Evolutionary conservation across 73 alveolate genomes (phyloP), one percentile per base, ranked within the genome.

Genomic region (Tetrahymena borealis): DNA sequence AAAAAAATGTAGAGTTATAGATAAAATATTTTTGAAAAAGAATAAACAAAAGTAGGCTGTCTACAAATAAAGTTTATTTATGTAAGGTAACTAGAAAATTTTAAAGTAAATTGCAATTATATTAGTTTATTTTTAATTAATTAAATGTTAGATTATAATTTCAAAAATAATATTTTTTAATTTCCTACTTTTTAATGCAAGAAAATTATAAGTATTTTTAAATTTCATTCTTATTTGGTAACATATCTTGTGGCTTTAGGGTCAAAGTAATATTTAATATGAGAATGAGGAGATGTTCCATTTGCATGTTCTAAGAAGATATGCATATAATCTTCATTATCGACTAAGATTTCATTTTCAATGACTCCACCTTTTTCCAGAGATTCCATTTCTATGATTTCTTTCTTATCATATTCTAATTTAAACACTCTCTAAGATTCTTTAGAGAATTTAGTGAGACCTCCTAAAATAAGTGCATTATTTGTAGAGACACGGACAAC

Each of bases 221-320:
- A n/a, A n/a, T n/a, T n/a, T 93, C 95, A 93, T 32, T 93, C 95
- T 39, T 91, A 91, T 39, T 93, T 93, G 16, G 95, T 93, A 10
- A 38, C 42, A 85, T 93, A 93, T 79, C 91, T 39, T 0, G 93
- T 90, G 6, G 95, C 95, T 40, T 93, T 85, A 32, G 95, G 95
- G 33, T 93, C 95, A 33, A 78, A 93, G 39, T 79, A 93, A 40
- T 93, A 93, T 90, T 93, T 93, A 16, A 93, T 93, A 95, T 98
- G 99, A 79, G 91, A 92, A 43, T 99, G 99, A 31, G 99, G 99
- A 60, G 99, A 94, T 37, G 99, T 98, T 7, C 99, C 99, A 94
- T 94, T 94, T 36, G 98, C 98, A 94, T 97, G 97, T 94, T 98
- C 99, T 39, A 97, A 91, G 90, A 98, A 98, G 91, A 98, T 78